A percentile compares a stretch with the other conserved stretches of the same genome.
phyloP scores from a whole-genome alignment of 1,284 basidiomycete genomes.

The Tremellales sp. region DNA sequence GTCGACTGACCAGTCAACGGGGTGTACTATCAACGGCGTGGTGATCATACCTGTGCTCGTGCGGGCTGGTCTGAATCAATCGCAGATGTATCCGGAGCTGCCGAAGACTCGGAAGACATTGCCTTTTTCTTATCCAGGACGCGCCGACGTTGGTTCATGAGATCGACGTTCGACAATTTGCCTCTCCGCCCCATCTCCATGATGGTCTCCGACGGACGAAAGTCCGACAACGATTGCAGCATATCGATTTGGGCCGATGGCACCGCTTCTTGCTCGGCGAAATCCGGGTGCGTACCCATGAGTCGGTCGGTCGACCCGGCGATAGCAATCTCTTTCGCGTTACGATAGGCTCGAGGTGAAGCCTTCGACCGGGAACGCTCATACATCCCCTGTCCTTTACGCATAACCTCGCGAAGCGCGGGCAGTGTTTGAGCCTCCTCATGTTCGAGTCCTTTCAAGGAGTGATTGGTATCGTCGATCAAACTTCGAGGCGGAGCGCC shows the following conservation, averaged over 20 bases:
- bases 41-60: no score
- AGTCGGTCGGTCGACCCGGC: slow-evolving; percentile 50
- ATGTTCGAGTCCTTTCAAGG: background rate
- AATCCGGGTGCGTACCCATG: background rate
- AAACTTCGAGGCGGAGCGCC: slow-evolving; percentile 48
- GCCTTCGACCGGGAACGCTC: slow-evolving; percentile 90
- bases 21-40: background rate
- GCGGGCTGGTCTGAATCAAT: no score
- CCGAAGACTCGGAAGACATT: no score
- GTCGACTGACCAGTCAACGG: background rate
- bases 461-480: slow-evolving; percentile 59
- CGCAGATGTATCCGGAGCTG: no score
- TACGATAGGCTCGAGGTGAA: slow-evolving; percentile 74
- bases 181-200: slow-evolving; percentile 82
- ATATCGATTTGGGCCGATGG: background rate
- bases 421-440: slow-evolving; percentile 49
- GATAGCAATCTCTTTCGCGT: slow-evolving; percentile 73
- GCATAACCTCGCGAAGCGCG: slow-evolving; percentile 78
- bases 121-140: slow-evolving; percentile 53
- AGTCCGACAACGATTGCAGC: slow-evolving; percentile 38
- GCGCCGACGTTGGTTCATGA: slow-evolving; percentile 87
- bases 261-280: background rate
- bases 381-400: slow-evolving; percentile 87
- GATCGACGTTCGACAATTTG: slow-evolving; percentile 59
- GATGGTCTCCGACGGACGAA: slow-evolving; percentile 84